Percentiles rank a stretch among this genome's conserved stretches.
Evolutionary conservation across 768 basidiomycete genomes (phyloP).

Genomic region (Boletus coccyginus): DNA sequence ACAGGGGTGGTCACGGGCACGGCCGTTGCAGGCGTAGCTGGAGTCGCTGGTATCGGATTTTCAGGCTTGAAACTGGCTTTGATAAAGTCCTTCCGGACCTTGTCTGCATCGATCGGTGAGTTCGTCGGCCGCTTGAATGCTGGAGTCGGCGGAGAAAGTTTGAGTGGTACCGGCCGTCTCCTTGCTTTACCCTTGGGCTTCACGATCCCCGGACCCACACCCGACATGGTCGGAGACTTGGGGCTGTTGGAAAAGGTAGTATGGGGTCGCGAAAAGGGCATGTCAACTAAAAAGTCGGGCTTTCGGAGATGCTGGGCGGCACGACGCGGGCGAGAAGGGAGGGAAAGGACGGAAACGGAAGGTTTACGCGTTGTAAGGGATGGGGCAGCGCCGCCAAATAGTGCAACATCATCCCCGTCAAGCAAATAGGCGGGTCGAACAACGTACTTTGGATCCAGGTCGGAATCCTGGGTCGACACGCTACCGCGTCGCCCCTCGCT

Average conservation of each 20-base stretch:
- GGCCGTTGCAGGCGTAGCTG: not conserved
- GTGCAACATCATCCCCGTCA: constrained; percentile 35
- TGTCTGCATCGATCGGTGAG: constrained; percentile 35
- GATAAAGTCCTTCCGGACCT: constrained; percentile 40
- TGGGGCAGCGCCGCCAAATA: constrained; percentile 27
- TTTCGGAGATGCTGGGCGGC: constrained; percentile 37
- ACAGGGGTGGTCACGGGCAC: not conserved
- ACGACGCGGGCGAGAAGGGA: constrained; percentile 35
- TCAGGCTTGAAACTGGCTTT: constrained; percentile 43
- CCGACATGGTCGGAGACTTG: constrained; percentile 9
- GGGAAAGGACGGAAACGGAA: constrained; percentile 34
- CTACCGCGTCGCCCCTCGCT: constrained; percentile 42
- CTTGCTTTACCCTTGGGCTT: constrained; percentile 31
- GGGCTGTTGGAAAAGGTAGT: constrained; percentile 11
- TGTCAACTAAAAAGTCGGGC: constrained; percentile 35
- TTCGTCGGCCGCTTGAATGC: constrained; percentile 33
- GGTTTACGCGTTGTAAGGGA: constrained; percentile 31
- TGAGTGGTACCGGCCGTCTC: constrained; percentile 43
- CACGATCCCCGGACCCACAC: not conserved
- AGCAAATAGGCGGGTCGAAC: constrained; percentile 36
- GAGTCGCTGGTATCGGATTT: not conserved
- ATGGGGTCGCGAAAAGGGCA: constrained; percentile 22
- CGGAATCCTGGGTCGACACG: constrained; percentile 52
- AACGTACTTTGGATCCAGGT: constrained; percentile 49
- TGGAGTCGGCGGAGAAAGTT: constrained; percentile 33